Evolutionary conservation across 805 yeast genomes (phyloP), one percentile per base, ranked within the genome.

Genomic region (Yarrowia deformans): DNA sequence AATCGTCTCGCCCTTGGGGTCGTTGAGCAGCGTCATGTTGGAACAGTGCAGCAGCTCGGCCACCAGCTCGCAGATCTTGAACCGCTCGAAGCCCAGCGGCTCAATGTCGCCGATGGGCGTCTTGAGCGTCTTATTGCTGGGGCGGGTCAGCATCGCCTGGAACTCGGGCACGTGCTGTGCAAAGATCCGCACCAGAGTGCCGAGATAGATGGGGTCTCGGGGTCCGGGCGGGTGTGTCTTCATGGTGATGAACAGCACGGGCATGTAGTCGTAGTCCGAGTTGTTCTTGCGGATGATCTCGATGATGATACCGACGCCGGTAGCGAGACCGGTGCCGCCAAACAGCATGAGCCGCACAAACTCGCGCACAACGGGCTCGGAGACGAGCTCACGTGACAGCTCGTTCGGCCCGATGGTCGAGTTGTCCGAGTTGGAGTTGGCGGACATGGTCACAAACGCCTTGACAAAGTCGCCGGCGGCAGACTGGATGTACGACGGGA

Each of bases 321-420:
- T 94, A 45, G 95, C 90, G 72, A 95, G 83, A 1, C 97, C 97
- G 42, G 93, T 88, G 58, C 97, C 97, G 32, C 83, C 83, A 70
- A 81, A 75, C 69, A 94, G 84, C 90, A 95, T 95, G 72, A 90
- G 87, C 19, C 86, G 79, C 34, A 93, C 90, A 72, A 95, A 81
- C 70, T 84, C 83, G 70, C 84, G 81, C 73, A 93, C 84, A 70
- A 90, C 85, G 48, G 85, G 83, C 50, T 88, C 88, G 18, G 96
- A 89, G 14, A 93, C 98, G 40, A 95, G 82, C 77, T 94, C 94
- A 72, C 99, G 84, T 2, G 97, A 92, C 46, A 95, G 82, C 76
- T 92, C 97, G 76, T 95, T 95, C 1, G 99, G 98, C 1, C 99
- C 99, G 68, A 95, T 91, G 10, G 97, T 90, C 1, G 97, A 90